These are phyloP conservation scores for Neonectria coccinea DNA, from an alignment of 2,329 filamentous ascomycete species.

Conservation along the genomic window DNA sequence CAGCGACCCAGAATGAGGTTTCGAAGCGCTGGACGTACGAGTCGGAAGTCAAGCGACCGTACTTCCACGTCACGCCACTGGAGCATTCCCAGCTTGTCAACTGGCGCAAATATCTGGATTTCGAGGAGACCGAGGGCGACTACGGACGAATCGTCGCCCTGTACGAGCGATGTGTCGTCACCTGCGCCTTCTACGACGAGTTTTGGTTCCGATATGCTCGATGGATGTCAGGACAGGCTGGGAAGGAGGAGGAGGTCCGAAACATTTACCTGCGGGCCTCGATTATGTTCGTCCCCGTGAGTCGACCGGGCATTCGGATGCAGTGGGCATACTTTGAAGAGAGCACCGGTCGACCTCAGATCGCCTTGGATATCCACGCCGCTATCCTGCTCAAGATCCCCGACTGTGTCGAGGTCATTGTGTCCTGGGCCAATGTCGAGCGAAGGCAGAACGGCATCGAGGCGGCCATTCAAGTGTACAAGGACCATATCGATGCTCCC, in stretches of 20 bases:
- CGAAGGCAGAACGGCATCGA: conserved; percentile 86
- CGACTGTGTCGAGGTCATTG: conserved; percentile 86
- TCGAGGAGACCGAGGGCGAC: conserved; percentile 88
- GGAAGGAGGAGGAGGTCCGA: conserved; percentile 88
- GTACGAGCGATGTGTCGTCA: conserved; percentile 94
- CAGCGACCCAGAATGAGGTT: conserved; percentile 85
- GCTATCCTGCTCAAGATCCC: conserved; percentile 82
- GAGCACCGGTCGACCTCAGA: conserved; percentile 78
- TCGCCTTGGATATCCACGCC: conserved; percentile 86
- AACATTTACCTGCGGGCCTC: conserved; percentile 92
- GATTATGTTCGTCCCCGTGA: conserved; percentile 87
- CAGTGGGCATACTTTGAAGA: conserved; percentile 98
- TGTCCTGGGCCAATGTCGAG: conserved; percentile 87
- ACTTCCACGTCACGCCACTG: conserved; percentile 95
- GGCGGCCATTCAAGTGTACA: conserved; percentile 85
- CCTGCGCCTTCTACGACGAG: conserved; percentile 94
- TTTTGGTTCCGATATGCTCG: conserved; percentile 98
- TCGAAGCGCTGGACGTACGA: conserved; percentile 96
- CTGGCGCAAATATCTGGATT: conserved; percentile 97
- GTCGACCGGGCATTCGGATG: conserved; percentile 83
- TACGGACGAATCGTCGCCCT: conserved; percentile 81
- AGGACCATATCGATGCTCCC: conserved; percentile 80
- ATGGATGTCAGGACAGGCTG: conserved; percentile 87
- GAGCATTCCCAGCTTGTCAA: conserved; percentile 87
- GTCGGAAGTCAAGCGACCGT: conserved; percentile 92